Evolutionary conservation across 2,329 filamentous ascomycete genomes (phyloP), one percentile per base, ranked within the genome.

Genomic region (Truncatella angustata): DNA sequence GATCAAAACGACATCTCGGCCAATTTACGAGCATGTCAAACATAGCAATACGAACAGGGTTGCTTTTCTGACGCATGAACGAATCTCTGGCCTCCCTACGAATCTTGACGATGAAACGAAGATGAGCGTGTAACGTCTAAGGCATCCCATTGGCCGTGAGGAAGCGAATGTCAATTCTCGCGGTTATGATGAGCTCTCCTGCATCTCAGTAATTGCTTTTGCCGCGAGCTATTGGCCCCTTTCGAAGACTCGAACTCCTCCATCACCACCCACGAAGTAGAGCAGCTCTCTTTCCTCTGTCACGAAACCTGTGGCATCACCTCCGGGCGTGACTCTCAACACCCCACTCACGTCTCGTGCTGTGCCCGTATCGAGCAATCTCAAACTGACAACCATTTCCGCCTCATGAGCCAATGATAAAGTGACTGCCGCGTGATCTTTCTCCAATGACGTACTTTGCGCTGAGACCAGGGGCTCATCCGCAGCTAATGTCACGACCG

Each of bases 271-370:
- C 26, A 96, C 84, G 64, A 88, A 84, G 73, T 96, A 97, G 66
- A 97, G 64, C 63, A 88, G 80, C 71, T 97, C 93, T 56, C 77
- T 84, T 60, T 89, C 79, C 57, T 79, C 78, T 2, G 73, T 62
- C 20, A 56, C 60, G 26, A 49, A 57, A 24, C 64, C 63, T 9
- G 48, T 56, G 42, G 49, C 61, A 23, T 54, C 55, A 37, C 69
- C 73, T 3, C 85, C 85, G 40, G 78, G 76, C 16, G 88, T 92
- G 46, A 94, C 77, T 58, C 91, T 81, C 56, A 97, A 64, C 39
- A 96, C 91, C 3, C 93, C 93, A 70, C 90, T 96, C 28, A 97
- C 90, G 70, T 97, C 93, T 66, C 81, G 86, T 56, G 93, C 92
- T n/a, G 86, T 85, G 1, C 93, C 93, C 0, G 91, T 96, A 64